A percentile compares a stretch with the other conserved stretches of the same genome.
Conservation (phyloP, 2,329 filamentous ascomycete species). For the Plenodomus biglobosus region DNA sequence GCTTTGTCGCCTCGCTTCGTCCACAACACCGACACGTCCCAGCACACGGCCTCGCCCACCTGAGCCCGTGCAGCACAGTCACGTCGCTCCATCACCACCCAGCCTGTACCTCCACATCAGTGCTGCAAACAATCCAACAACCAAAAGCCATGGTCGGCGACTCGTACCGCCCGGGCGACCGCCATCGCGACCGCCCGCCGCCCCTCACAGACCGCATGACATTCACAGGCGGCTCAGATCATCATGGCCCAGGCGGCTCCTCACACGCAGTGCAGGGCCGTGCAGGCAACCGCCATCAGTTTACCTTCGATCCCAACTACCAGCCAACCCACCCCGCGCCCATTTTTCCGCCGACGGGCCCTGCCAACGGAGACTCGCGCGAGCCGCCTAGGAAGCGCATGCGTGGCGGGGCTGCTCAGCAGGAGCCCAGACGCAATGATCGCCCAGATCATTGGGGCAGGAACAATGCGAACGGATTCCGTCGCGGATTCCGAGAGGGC, state of each 20-base stretch:
- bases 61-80: no score
- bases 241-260: conserved; percentile 27
- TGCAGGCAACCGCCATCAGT: conserved; percentile 26
- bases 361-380: conserved; percentile 19
- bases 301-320: conserved; percentile 38
- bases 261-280: conserved; percentile 7
- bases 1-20: conserved; percentile 6
- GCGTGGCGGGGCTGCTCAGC: conserved; percentile 20
- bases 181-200: conserved; percentile 13
- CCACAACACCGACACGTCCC: conserved; percentile 5
- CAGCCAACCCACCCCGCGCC: conserved; percentile 27
- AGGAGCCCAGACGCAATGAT: conserved; percentile 10
- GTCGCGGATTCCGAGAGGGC: conserved; percentile 14
- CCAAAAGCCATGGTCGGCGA: conserved; percentile 27
- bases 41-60: no score
- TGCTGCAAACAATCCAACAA: conserved; percentile 8
- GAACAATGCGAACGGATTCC: conserved; percentile 17
- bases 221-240: conserved; percentile 28
- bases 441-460: conserved; percentile 13
- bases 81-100: no score
- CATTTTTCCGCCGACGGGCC: conserved; percentile 35
- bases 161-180: conserved; percentile 27
- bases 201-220: conserved; percentile 34
- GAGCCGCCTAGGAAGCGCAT: conserved; percentile 19
- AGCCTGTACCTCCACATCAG: conserved; percentile 4